phyloP scores from a whole-genome alignment of 345 rosid species.

The Fremontodendron californicum region DNA sequence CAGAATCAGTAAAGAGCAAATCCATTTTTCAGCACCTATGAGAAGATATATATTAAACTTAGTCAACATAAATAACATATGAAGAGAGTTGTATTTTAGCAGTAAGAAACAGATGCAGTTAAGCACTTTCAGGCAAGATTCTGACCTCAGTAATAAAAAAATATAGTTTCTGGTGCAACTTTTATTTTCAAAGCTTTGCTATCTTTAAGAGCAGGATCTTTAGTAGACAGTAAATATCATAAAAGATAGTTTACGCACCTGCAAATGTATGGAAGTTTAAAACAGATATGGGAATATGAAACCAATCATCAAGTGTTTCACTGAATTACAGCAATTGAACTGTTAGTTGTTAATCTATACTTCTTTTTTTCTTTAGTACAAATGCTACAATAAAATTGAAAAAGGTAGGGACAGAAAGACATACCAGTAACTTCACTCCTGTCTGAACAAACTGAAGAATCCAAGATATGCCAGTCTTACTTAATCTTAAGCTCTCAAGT shows the following conservation, averaged over 20 bases:
- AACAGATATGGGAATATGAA: neutral
- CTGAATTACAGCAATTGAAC: neutral
- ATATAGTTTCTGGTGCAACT: neutral
- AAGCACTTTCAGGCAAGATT: neutral
- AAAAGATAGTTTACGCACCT: neutral
- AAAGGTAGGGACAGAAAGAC: neutral
- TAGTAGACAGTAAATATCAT: neutral
- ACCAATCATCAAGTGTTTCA: neutral
- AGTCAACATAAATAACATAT: conserved; percentile 8
- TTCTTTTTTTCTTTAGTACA: neutral
- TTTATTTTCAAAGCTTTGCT: neutral
- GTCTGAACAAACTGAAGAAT: neutral
- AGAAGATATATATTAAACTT: conserved; percentile 16
- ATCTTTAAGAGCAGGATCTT: neutral
- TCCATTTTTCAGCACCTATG: conserved; percentile 55
- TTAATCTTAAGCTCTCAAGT: neutral
- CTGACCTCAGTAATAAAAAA: conserved; percentile 1
- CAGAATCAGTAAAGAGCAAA: conserved; percentile 53
- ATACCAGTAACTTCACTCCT: conserved; percentile 1
- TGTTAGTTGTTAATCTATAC: neutral
- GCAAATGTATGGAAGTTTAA: conserved; percentile 1
- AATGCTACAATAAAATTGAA: neutral
- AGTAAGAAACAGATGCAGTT: neutral
- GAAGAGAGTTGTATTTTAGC: conserved; percentile 12
- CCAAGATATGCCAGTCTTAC: neutral